These are phyloP conservation scores for Leccinellum luteum DNA, from an alignment of 768 basidiomycete species.

Conservation along the genomic window DNA sequence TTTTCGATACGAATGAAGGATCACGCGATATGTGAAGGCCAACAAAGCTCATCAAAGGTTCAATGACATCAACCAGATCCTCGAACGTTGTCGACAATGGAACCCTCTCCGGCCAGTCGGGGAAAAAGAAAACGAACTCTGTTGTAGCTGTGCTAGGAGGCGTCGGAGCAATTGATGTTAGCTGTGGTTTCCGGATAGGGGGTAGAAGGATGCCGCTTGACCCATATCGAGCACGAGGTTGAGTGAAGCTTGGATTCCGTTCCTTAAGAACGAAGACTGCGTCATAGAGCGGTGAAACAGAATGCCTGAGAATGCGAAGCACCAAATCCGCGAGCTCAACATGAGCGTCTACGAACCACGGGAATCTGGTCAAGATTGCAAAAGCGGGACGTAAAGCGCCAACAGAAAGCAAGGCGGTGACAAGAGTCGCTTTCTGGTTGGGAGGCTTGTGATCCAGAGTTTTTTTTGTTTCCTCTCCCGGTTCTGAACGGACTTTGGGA, in stretches of 20 bases:
- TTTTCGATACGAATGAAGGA: slow-evolving; percentile 72
- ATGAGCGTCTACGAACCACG: slow-evolving; percentile 80
- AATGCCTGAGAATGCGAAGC: slow-evolving; percentile 68
- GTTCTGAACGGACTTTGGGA: slow-evolving; percentile 39
- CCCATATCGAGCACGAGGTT: slow-evolving; percentile 63
- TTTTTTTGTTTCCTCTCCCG: slow-evolving; percentile 38
- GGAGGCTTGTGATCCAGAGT: slow-evolving; percentile 39
- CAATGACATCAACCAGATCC: slow-evolving; percentile 72
- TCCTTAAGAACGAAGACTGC: slow-evolving; percentile 50
- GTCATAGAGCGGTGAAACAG: slow-evolving; percentile 68
- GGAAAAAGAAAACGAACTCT: slow-evolving; percentile 91
- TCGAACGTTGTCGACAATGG: slow-evolving; percentile 61
- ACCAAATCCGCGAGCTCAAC: slow-evolving; percentile 86
- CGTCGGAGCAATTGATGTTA: slow-evolving; percentile 77
- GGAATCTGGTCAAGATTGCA: slow-evolving; percentile 76
- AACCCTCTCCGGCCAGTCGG: slow-evolving; percentile 72
- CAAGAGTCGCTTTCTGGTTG: slow-evolving; percentile 80
- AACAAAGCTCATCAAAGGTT: slow-evolving; percentile 77
- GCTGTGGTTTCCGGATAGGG: slow-evolving; percentile 55
- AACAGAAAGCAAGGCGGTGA: slow-evolving; percentile 78
- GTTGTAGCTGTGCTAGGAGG: slow-evolving; percentile 72
- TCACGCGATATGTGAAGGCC: slow-evolving; percentile 81
- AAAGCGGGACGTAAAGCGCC: slow-evolving; percentile 80
- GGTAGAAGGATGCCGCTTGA: slow-evolving; percentile 51
- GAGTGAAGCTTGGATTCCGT: slow-evolving; percentile 58